phyloP scores from a whole-genome alignment of 2,329 filamentous ascomycete species.

The Aspergillus quadricinctus region DNA sequence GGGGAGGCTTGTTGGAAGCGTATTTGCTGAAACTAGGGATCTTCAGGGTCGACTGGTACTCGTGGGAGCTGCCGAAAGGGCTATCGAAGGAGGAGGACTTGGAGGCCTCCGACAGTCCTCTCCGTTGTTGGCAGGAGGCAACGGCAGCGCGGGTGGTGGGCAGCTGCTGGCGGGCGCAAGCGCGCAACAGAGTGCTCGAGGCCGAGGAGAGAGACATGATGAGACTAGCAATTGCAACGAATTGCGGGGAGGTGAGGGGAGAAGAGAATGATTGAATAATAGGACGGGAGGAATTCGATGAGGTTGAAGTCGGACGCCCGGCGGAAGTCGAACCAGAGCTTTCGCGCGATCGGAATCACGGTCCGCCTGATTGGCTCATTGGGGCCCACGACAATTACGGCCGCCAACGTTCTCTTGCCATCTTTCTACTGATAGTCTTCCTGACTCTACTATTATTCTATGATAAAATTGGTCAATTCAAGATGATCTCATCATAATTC shows the following conservation, averaged over 20 bases:
- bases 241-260: constrained; percentile 24
- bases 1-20: constrained; percentile 63
- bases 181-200: constrained; percentile 66
- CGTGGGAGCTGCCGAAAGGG: constrained; percentile 52
- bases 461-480: background rate
- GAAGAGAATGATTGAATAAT: constrained; percentile 8
- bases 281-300: constrained; percentile 3
- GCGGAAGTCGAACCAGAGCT: constrained; percentile 29
- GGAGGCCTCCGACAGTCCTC: constrained; percentile 33
- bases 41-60: constrained; percentile 55
- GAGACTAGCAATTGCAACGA: constrained; percentile 32
- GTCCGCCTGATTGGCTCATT: constrained; percentile 37
- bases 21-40: constrained; percentile 91
- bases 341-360: constrained; percentile 41
- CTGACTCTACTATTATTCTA: background rate
- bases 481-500: too few species aligned
- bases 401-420: too few species aligned
- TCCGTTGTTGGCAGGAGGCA: constrained; percentile 40
- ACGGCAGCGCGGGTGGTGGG: constrained; percentile 39
- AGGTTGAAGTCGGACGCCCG: constrained; percentile 36
- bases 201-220: constrained; percentile 56
- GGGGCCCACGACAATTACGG: too few species aligned
- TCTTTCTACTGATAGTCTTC: background rate
- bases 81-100: constrained; percentile 46
- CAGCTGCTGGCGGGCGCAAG: constrained; percentile 45